Evolutionary conservation across 2,329 filamentous ascomycete genomes (phyloP).

Genomic region (Macrophomina pseudophaseolina): DNA sequence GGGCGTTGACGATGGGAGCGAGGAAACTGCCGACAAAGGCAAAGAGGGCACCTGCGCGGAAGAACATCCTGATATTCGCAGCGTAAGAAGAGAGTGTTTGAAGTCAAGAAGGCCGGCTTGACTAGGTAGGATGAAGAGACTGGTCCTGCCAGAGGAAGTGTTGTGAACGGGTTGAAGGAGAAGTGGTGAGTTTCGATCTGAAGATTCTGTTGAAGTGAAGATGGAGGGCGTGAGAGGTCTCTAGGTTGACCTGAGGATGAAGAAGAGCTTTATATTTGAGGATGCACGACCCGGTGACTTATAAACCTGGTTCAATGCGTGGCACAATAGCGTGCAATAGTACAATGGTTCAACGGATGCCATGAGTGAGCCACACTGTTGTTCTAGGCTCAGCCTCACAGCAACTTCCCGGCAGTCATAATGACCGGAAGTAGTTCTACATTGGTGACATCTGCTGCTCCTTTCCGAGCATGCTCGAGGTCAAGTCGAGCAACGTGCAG

Average conservation of each 20-base stretch:
- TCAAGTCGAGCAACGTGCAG: too few species aligned
- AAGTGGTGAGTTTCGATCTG: not conserved
- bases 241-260: not conserved
- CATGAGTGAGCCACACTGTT: not conserved
- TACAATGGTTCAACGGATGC: not conserved
- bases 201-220: not conserved
- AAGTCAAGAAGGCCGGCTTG: conserved; percentile 8
- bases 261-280: not conserved
- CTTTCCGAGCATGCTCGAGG: not conserved
- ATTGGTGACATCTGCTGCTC: not conserved
- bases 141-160: conserved; percentile 3
- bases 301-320: not conserved
- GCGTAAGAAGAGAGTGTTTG: not conserved
- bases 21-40: conserved; percentile 50
- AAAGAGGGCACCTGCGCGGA: conserved; percentile 29
- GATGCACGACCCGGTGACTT: not conserved
- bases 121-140: not conserved
- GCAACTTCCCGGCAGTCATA: not conserved
- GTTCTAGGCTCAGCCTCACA: not conserved
- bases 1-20: conserved; percentile 66
- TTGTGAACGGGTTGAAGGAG: not conserved
- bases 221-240: not conserved
- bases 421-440: not conserved
- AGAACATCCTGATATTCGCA: not conserved
- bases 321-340: not conserved